Evolutionary conservation across 2,329 filamentous ascomycete species (phyloP), one percentile per base, ranked within the genome.

Genomic region (Geosmithia flava): DNA sequence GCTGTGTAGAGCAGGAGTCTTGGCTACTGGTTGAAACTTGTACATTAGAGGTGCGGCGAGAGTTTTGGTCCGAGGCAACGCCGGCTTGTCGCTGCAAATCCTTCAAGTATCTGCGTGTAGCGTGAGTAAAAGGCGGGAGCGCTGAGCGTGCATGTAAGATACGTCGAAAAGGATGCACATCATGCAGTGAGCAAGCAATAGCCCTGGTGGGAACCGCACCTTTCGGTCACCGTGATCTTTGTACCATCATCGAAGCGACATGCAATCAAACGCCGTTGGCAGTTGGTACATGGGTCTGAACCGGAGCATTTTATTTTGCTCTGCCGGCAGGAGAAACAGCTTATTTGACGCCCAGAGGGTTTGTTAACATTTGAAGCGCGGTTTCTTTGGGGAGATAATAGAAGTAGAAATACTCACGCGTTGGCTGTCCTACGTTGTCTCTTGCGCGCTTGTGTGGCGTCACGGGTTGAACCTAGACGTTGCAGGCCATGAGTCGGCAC

Each of bases 271-370:
- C 62, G 62, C 6, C 62, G 55, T 37, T 56, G 55, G 42, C 62
- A 64, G 8, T 62, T 63, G 23, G 53, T 50, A 39, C 62, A 64
- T 5, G 62, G 62, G 7, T 62, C 55, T 4, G 56, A 50, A n/a
- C 62, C 62, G 2, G 61, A 62, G 20, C 62, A 64, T 52, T 63
- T 64, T 29, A 64, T 62, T 51, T 64, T 64, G 49, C 61, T 62
- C 29, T 62, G 58, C 6, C 62, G 59, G 46, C 62, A 64, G 2
- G 56, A 49, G 45, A 58, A 49, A 42, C 61, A 64, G 7, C 61
- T 64, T 42, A 20, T n/a, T 13, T 3, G 33, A 37, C 11, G 33
- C 33, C 10, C 15, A 11, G 11, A 3, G 33, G 6, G 33, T 37
- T 37, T 37, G 33, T 37, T 6, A 16, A 11, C 33, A 27, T 27